Evolutionary conservation across 495 filamentous ascomycete genomes (phyloP), one percentile per base, ranked within the genome.

Genomic region (Geoglossum glabrum): DNA sequence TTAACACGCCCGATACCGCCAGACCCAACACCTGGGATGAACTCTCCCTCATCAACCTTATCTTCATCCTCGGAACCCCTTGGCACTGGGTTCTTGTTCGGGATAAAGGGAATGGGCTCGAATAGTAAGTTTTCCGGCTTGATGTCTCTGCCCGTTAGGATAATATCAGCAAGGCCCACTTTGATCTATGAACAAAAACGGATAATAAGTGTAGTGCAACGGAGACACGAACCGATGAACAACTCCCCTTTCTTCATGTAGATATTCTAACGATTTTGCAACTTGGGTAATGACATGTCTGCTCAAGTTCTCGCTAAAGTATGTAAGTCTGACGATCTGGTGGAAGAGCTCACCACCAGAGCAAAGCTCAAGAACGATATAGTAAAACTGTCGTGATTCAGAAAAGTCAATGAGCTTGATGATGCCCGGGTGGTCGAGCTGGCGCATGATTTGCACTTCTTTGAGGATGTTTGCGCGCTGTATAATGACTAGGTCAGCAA

Each of bases 111-210:
- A 49, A 77, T 83, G 26, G 89, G 92, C 59, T 87, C 85, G 70
- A 97, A 98, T 11, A 98, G 77, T 28, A 98, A 77, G 62, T 98
- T 98, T 65, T 98, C 92, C 3, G 92, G 92, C 73, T 98, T 98
- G 71, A 98, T 98, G 67, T 98, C 92, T 66, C 92, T 98, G 64
- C 33, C 3, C 4, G 70, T 25, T 27, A 28, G 15, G 10, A 38
- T 49, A 19, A 26, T 21, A 34, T 64, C 17, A 66, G 63, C 23
- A 55, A 60, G 49, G 28, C 21, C 23, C 15, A 4, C 4, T 15
- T 52, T 52, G 7, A 5, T n/a, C 17, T n/a, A n/a, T n/a, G n/a
- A 21, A 56, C 10, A 55, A 4, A 6, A 50, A 26, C 46, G 3
- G 38, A 46, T 38, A 52, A 43, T 25, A 31, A 47, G 6, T 26